Evolutionary conservation across 345 rosid genomes (phyloP).

Genomic region (Eucalyptus microcorys): DNA sequence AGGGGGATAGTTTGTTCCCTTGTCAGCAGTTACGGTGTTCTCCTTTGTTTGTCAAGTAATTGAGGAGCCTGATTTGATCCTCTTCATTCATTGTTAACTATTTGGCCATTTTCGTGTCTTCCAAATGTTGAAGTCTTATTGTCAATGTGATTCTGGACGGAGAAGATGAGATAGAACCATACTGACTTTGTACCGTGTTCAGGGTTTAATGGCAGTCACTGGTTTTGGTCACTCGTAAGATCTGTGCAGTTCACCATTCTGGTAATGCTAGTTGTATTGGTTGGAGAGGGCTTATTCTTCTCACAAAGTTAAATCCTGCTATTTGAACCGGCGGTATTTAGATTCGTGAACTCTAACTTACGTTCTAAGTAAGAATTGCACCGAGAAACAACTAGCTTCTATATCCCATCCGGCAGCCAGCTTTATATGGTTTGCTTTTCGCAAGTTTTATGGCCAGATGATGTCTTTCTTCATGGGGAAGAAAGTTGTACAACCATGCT

Average conservation of each 20-base stretch:
- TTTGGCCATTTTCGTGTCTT: background rate
- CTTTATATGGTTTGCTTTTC: background rate
- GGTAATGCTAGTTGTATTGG: background rate
- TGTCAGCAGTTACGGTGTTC: background rate
- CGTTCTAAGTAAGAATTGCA: background rate
- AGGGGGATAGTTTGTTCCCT: background rate
- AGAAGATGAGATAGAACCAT: background rate
- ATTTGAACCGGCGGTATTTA: background rate
- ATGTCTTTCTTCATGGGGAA: background rate
- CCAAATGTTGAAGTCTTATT: background rate
- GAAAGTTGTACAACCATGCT: background rate
- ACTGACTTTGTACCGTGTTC: background rate
- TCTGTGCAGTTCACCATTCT: background rate
- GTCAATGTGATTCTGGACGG: background rate
- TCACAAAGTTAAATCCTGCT: background rate
- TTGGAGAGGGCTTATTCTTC: background rate
- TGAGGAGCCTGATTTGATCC: background rate
- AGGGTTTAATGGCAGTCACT: background rate
- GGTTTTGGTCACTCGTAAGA: background rate
- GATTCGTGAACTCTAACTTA: background rate
- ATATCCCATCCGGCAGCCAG: background rate
- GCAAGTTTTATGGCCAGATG: background rate
- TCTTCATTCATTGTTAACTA: background rate
- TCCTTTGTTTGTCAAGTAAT: background rate
- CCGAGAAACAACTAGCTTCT: background rate